Evolutionary conservation across 345 rosid species (phyloP).

Genomic region (Toxicodendron radicans): DNA sequence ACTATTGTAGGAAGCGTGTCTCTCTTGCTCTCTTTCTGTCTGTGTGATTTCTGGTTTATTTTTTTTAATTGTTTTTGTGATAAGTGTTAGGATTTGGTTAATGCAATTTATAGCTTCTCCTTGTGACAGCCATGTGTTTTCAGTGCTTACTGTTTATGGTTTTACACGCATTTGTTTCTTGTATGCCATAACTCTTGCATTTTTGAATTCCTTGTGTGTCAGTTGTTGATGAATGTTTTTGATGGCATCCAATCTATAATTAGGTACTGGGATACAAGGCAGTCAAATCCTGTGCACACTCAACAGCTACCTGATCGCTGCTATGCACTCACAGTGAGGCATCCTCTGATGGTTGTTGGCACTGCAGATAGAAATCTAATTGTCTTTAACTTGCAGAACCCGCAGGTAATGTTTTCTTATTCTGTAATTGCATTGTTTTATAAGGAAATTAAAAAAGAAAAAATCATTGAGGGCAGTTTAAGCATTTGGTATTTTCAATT

Average conservation of each 20-base stretch:
- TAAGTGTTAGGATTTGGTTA: not conserved
- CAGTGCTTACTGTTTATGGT: not conserved
- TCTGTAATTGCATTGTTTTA: not conserved
- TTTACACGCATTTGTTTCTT: not conserved
- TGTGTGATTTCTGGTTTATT: not conserved
- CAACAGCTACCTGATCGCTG: constrained; percentile 97
- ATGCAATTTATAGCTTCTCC: not conserved
- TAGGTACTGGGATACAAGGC: constrained; percentile 97
- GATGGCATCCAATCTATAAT: constrained; percentile 9
- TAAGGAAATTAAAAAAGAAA: too few relatives aligned
- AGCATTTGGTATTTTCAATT: not conserved
- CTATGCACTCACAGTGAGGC: constrained; percentile 73
- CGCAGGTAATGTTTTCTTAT: constrained; percentile 61
- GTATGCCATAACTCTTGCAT: not conserved
- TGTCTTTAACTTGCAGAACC: constrained; percentile 81
- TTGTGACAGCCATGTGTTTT: not conserved
- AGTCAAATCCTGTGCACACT: constrained; percentile 79
- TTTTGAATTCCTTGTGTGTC: not conserved
- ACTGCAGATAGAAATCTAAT: constrained; percentile 94
- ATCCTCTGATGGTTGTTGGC: constrained; percentile 96
- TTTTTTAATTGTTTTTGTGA: not conserved
- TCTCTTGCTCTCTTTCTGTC: not conserved
- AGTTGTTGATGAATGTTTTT: not conserved
- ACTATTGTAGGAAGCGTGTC: not conserved
- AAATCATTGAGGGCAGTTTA: not conserved